A percentile compares a stretch with the other conserved stretches of the same genome.
Conservation (phyloP, 768 basidiomycete species). For the Gyrodon lividus region DNA sequence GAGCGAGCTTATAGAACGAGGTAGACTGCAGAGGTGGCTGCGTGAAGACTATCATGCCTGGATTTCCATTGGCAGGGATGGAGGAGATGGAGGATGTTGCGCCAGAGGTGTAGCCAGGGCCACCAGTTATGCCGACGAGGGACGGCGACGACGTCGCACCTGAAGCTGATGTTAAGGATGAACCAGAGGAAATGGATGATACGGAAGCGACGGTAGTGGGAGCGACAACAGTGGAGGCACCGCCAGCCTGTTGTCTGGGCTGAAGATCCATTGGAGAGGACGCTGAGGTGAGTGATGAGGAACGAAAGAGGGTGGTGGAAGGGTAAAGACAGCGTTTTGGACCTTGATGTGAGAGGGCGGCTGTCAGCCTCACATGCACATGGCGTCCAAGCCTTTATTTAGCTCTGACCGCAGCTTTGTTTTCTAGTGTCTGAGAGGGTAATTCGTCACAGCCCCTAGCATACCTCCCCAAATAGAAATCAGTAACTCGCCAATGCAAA, state of each 20-base stretch:
- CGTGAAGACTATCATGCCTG: constrained; percentile 51
- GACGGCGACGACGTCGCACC: background rate
- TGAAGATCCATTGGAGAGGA: constrained; percentile 15
- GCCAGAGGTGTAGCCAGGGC: constrained; percentile 24
- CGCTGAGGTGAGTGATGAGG: background rate
- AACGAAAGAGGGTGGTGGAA: background rate
- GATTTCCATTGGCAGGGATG: constrained; percentile 38
- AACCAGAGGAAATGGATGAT: background rate
- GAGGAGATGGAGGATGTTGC: constrained; percentile 16
- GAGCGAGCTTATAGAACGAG: constrained; percentile 68
- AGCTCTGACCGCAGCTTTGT: background rate
- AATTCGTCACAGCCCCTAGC: constrained; percentile 8
- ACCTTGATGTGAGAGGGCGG: background rate
- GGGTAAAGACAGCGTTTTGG: background rate
- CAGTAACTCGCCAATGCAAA: too few species aligned
- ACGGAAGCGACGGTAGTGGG: constrained; percentile 5
- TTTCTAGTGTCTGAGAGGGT: too few species aligned
- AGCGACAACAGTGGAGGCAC: constrained; percentile 1
- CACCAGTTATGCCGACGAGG: constrained; percentile 25
- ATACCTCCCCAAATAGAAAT: too few species aligned
- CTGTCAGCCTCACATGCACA: constrained; percentile 16
- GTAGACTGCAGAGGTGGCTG: constrained; percentile 57
- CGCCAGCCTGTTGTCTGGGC: constrained; percentile 23
- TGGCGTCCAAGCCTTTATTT: constrained; percentile 14
- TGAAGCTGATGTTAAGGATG: background rate